Conservation (phyloP, 2,329 filamentous ascomycete species). For the Graphilbum fragrans region DNA sequence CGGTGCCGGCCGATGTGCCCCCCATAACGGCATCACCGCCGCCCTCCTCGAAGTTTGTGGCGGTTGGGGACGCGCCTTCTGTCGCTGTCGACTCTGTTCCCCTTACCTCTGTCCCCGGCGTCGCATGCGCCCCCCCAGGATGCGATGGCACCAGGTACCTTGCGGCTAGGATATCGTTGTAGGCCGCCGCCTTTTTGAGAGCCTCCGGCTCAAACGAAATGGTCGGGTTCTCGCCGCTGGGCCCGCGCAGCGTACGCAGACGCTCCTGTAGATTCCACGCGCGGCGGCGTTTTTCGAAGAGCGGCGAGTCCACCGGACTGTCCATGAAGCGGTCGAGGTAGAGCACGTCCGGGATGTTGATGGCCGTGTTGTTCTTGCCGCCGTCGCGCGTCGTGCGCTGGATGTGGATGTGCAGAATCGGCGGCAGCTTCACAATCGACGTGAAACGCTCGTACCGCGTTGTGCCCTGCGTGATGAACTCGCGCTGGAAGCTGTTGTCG, state of each 20-base stretch:
- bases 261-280: slow-evolving; percentile 65
- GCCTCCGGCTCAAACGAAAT: not conserved
- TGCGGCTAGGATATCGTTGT: slow-evolving; percentile 2
- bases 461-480: slow-evolving; percentile 57
- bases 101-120: not conserved
- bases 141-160: not conserved
- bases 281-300: slow-evolving; percentile 53
- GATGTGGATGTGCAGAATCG: slow-evolving; percentile 80
- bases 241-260: slow-evolving; percentile 41
- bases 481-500: slow-evolving; percentile 72
- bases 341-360: slow-evolving; percentile 68
- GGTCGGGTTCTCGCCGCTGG: slow-evolving; percentile 10
- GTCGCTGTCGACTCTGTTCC: too few relatives aligned
- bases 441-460: slow-evolving; percentile 45
- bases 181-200: slow-evolving; percentile 1
- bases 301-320: slow-evolving; percentile 42
- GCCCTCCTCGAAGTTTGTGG: too few relatives aligned
- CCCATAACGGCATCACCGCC: not conserved
- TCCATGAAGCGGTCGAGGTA: slow-evolving; percentile 86
- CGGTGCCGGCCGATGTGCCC: not conserved
- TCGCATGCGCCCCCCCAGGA: not conserved
- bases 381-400: slow-evolving; percentile 67
- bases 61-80: too few relatives aligned
- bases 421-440: slow-evolving; percentile 65
- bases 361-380: slow-evolving; percentile 63